Evolutionary conservation across 768 basidiomycete genomes (phyloP).

Genomic region (Boletus vinaceobasis): DNA sequence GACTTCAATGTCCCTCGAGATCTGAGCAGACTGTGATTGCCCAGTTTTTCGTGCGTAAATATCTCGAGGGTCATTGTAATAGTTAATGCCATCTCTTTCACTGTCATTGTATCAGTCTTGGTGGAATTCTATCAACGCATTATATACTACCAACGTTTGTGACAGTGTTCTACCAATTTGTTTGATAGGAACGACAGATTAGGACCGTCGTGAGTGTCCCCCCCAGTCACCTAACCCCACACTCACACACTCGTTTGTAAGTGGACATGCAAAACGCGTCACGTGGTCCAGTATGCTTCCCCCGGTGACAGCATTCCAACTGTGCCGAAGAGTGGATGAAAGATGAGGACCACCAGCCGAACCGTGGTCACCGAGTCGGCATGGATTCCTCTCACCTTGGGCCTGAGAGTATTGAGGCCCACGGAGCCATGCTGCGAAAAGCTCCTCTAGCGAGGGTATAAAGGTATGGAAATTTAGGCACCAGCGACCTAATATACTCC

Average conservation of each 20-base stretch:
- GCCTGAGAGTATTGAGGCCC: not conserved
- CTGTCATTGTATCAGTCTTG: not conserved
- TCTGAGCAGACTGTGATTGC: constrained; percentile 45
- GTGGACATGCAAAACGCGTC: not conserved
- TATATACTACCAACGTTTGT: not conserved
- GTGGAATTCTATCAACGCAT: not conserved
- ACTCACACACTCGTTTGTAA: not conserved
- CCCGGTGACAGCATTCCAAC: not conserved
- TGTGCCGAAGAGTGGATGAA: constrained; percentile 7
- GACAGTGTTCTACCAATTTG: not conserved
- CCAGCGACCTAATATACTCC: not conserved
- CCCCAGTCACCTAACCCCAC: not conserved
- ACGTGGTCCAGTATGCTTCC: not conserved
- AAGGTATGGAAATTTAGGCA: not conserved
- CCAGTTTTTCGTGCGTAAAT: not conserved
- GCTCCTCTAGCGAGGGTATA: constrained; percentile 4
- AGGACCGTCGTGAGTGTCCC: not conserved
- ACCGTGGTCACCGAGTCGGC: not conserved
- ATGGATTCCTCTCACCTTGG: not conserved
- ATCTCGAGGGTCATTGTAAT: constrained; percentile 3
- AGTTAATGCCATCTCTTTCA: not conserved
- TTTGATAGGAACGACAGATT: not conserved
- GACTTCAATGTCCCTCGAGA: constrained; percentile 63
- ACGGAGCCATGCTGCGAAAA: not conserved
- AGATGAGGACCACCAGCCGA: constrained; percentile 6